Conservation (phyloP, 108 stramenopile genomes). For the Chaetoceros muelleri region DNA sequence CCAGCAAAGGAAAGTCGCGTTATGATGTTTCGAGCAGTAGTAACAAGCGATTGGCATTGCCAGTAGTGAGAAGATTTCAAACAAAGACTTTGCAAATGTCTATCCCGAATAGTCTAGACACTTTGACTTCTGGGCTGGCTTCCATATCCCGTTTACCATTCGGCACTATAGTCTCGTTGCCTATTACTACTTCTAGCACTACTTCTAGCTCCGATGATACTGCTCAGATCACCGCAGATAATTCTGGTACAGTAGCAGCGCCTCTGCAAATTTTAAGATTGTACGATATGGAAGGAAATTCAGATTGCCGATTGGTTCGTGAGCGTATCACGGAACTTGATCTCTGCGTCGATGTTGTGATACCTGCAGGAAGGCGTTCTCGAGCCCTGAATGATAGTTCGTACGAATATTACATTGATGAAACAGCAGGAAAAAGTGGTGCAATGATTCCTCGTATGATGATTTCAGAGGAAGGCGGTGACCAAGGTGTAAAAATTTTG, state of each 20-base stretch:
- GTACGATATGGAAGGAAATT: slow-evolving; percentile 48
- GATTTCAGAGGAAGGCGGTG: slow-evolving; percentile 1
- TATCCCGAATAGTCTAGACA: slow-evolving; percentile 47
- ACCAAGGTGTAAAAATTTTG: slow-evolving; percentile 15
- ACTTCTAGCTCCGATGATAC: slow-evolving; percentile 7
- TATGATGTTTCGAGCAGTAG: too few species aligned
- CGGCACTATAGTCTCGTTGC: slow-evolving; percentile 28
- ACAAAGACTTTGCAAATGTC: too few species aligned
- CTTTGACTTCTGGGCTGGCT: slow-evolving; percentile 58
- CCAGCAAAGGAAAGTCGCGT: too few species aligned
- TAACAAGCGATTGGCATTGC: too few species aligned
- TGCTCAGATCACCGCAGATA: slow-evolving; percentile 6
- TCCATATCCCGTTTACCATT: slow-evolving; percentile 36
- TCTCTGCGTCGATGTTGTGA: slow-evolving; percentile 46
- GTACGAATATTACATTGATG: slow-evolving; percentile 7
- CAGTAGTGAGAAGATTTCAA: too few species aligned
- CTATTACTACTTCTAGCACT: neutral
- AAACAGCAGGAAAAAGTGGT: slow-evolving; percentile 3
- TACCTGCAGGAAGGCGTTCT: slow-evolving; percentile 27
- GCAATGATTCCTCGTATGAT: slow-evolving; percentile 36
- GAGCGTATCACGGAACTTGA: slow-evolving; percentile 81
- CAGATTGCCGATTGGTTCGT: slow-evolving; percentile 49
- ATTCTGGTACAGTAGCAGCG: neutral
- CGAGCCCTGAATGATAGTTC: slow-evolving; percentile 4
- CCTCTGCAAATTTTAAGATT: slow-evolving; percentile 16